Conservation (phyloP, 1,284 basidiomycete species). For the Microbotryomycetes sp. region DNA sequence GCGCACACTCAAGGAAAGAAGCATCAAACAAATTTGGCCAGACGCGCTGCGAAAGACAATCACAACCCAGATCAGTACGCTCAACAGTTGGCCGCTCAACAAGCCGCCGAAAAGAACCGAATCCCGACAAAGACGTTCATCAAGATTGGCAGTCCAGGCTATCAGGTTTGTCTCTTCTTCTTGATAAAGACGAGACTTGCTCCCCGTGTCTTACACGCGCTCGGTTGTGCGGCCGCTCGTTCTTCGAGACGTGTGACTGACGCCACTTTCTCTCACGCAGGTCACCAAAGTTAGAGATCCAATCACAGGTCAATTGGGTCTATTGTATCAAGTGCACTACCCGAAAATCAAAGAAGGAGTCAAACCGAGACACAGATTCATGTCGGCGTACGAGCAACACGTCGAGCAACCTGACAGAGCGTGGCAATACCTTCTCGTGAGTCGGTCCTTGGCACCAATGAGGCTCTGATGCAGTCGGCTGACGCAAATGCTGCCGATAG, state of each 20-base stretch:
- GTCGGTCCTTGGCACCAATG: constrained; percentile 42
- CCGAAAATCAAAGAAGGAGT: constrained; percentile 80
- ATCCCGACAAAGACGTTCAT: constrained; percentile 88
- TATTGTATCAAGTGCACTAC: constrained; percentile 94
- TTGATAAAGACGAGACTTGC: neutral
- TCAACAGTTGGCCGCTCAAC: constrained; percentile 72
- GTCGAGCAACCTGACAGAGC: constrained; percentile 90
- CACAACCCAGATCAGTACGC: constrained; percentile 59
- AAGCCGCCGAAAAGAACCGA: constrained; percentile 52
- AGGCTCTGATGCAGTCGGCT: neutral
- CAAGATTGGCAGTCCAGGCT: constrained; percentile 94
- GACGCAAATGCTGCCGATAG: constrained; percentile 46
- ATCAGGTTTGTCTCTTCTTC: constrained; percentile 54
- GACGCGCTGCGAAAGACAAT: constrained; percentile 89
- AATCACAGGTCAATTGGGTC: constrained; percentile 55
- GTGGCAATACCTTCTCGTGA: constrained; percentile 91
- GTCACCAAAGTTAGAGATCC: constrained; percentile 51
- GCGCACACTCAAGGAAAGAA: constrained; percentile 99
- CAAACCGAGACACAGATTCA: constrained; percentile 81
- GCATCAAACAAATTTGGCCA: constrained; percentile 92
- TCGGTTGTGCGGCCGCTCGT: neutral
- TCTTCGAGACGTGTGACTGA: neutral
- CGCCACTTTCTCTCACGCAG: constrained; percentile 41
- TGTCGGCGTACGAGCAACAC: constrained; percentile 98
- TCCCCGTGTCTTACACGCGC: neutral